A percentile compares a stretch with the other conserved stretches of the same genome.
Conservation (phyloP, 164 flowering plant genomes). For the Aristolochia contorta region DNA sequence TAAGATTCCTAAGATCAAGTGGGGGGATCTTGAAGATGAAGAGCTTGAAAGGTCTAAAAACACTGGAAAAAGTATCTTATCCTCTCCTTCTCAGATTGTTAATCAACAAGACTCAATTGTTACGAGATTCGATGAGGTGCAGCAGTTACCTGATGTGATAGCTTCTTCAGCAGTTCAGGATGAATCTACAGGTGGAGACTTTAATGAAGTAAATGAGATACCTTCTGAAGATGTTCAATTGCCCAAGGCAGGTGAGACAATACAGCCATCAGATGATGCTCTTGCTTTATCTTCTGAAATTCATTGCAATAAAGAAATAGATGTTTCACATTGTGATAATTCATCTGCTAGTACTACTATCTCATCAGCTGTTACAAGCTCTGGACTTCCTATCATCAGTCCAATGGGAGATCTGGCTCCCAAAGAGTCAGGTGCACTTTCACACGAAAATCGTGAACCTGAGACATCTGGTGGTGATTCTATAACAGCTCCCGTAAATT, state of each 20-base stretch:
- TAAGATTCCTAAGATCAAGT: constrained; percentile 45
- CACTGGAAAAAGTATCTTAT: constrained; percentile 17
- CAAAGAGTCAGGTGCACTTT: constrained; percentile 14
- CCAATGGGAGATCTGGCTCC: constrained; percentile 6
- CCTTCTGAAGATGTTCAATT: constrained; percentile 18
- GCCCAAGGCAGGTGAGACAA: constrained; percentile 14
- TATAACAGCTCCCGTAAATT: constrained; percentile 20
- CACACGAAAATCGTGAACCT: constrained; percentile 13
- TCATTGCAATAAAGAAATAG: constrained; percentile 3
- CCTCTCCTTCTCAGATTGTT: constrained; percentile 22
- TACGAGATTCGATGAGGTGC: constrained; percentile 8
- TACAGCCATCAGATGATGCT: constrained; percentile 9
- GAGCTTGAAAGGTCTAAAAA: constrained; percentile 16
- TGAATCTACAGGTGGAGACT: constrained; percentile 18
- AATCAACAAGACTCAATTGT: constrained; percentile 18
- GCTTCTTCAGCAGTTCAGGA: constrained; percentile 20
- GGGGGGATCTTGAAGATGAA: constrained; percentile 75
- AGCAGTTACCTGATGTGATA: constrained; percentile 7
- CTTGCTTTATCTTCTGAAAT: constrained; percentile 11
- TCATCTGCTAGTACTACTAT: constrained; percentile 7
- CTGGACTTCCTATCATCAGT: constrained; percentile 10
- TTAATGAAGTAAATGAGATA: constrained; percentile 23
- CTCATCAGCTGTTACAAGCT: constrained; percentile 14
- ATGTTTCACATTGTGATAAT: constrained; percentile 1
- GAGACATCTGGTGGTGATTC: constrained; percentile 20